These are phyloP conservation scores for Sugiyamaella valdiviana DNA, from an alignment of 805 yeast genomes.

Conservation along the genomic window DNA sequence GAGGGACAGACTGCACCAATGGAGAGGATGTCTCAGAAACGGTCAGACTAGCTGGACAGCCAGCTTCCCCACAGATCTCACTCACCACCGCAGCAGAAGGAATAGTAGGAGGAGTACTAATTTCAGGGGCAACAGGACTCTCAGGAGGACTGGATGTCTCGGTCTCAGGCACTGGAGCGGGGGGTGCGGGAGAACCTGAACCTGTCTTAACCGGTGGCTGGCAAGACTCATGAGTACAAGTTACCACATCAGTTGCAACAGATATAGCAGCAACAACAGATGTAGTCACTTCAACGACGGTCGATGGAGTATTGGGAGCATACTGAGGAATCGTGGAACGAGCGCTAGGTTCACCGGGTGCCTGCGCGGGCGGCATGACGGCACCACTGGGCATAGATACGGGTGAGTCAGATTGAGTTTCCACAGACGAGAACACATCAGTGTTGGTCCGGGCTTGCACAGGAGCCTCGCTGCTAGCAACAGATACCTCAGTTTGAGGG, in stretches of 20 bases:
- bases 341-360: background rate
- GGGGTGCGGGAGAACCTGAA: too few species aligned
- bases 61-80: too few species aligned
- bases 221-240: background rate
- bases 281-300: background rate
- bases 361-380: conserved; percentile 3
- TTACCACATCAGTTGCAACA: background rate
- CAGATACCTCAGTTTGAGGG: background rate
- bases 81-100: too few species aligned
- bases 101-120: too few species aligned
- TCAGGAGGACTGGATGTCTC: too few species aligned
- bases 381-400: conserved; percentile 4
- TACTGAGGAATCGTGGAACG: conserved; percentile 3
- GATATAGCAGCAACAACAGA: background rate
- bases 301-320: conserved; percentile 5
- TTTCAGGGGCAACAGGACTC: too few species aligned
- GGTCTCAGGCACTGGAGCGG: too few species aligned
- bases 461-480: background rate
- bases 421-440: background rate
- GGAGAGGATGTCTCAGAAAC: too few species aligned
- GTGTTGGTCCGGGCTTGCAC: conserved; percentile 2
- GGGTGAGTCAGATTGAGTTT: background rate
- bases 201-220: too few species aligned
- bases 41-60: too few species aligned
- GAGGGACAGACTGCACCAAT: too few species aligned